Conservation (phyloP, 176 grass and related monocot species). For the Lolium multiflorum region DNA sequence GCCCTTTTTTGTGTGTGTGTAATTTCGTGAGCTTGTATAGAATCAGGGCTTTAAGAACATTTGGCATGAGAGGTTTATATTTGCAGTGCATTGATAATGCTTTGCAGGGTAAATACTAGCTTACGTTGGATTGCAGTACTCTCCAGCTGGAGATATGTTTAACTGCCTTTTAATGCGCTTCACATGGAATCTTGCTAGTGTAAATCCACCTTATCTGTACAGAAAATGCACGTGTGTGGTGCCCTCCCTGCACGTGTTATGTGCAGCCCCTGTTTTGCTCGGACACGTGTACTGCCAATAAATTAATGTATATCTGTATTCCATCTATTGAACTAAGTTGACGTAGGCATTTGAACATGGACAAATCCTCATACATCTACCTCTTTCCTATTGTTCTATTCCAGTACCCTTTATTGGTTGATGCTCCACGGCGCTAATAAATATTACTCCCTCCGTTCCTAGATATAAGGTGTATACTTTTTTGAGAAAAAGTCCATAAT, state of each 20-base stretch:
- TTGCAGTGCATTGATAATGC: neutral
- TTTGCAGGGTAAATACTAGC: neutral
- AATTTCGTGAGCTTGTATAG: neutral
- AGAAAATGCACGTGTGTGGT: too few relatives aligned
- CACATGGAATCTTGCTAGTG: neutral
- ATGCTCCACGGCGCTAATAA: neutral
- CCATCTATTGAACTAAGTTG: neutral
- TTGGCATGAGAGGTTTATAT: neutral
- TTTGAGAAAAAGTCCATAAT: too few relatives aligned
- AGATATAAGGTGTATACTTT: too few relatives aligned
- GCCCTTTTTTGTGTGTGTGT: neutral
- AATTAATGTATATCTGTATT: neutral
- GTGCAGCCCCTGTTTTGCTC: neutral
- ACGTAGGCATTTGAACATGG: neutral
- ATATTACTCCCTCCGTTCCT: neutral
- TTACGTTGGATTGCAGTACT: neutral
- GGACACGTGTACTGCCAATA: neutral
- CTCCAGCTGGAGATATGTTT: neutral
- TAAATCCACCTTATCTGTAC: neutral
- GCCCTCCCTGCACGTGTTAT: neutral
- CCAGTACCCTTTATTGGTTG: neutral
- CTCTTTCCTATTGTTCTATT: slow-evolving; percentile 7
- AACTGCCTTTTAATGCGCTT: neutral
- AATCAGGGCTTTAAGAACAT: neutral
- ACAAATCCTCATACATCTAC: neutral